A percentile compares a stretch with the other conserved stretches of the same genome.
Conservation (phyloP, 2,329 filamentous ascomycete genomes). For the Sporothrix phasma region DNA sequence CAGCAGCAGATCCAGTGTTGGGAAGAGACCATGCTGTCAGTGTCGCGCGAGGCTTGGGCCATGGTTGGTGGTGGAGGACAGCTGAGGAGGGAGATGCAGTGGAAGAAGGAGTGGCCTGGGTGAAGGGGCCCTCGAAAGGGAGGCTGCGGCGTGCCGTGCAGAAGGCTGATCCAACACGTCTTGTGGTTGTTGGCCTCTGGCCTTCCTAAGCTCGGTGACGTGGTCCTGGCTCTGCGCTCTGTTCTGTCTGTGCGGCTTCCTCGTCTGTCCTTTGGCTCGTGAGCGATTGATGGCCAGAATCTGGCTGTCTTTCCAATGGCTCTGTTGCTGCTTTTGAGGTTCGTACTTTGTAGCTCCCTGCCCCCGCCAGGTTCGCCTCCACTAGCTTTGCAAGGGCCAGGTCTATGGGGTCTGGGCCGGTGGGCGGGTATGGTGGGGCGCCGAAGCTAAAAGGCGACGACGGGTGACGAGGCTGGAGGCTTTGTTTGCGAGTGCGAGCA, state of each 20-base stretch:
- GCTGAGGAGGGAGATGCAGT: neutral
- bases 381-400: neutral
- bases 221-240: neutral
- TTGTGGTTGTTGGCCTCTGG: neutral
- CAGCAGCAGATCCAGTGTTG: constrained; percentile 60
- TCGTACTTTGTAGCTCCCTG: neutral
- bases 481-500: neutral
- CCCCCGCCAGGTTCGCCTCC: neutral
- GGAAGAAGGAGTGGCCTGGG: neutral
- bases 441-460: neutral
- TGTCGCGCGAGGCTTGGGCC: neutral
- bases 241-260: neutral
- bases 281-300: neutral
- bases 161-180: neutral
- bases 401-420: neutral
- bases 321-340: neutral
- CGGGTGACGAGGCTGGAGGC: neutral
- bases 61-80: neutral
- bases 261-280: neutral
- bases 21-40: constrained; percentile 28
- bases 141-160: neutral
- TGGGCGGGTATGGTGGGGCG: neutral
- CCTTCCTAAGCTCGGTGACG: neutral
- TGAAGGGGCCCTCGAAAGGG: neutral
- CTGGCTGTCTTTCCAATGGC: neutral